These are phyloP conservation scores for Vitis rupestris DNA, from an alignment of 164 flowering plant genomes.

Conservation along the genomic window DNA sequence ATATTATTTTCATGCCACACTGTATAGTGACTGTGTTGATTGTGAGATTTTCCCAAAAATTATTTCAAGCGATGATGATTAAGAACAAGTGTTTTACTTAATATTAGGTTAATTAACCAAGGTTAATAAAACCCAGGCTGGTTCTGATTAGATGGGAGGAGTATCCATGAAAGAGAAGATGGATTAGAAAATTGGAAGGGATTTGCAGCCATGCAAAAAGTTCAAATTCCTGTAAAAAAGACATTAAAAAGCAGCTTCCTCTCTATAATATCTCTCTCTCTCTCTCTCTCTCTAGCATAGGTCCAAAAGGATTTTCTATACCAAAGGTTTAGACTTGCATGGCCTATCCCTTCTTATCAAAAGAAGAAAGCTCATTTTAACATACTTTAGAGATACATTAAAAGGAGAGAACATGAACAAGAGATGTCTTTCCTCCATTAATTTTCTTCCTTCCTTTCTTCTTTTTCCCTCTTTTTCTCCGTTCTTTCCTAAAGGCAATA, in stretches of 20 bases:
- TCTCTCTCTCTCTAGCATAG: neutral
- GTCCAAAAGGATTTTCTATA: slow-evolving; percentile 28
- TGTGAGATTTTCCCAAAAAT: too few relatives aligned
- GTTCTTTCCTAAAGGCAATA: slow-evolving; percentile 24
- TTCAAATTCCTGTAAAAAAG: slow-evolving; percentile 11
- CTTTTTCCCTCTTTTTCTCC: slow-evolving; percentile 6
- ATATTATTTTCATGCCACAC: too few relatives aligned
- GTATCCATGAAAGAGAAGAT: too few relatives aligned
- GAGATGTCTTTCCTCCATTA: slow-evolving; percentile 35
- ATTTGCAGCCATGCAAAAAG: slow-evolving; percentile 34
- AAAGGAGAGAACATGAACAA: slow-evolving; percentile 56
- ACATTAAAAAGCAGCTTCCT: slow-evolving; percentile 30
- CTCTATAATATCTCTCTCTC: neutral
- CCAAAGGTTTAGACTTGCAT: slow-evolving; percentile 38
- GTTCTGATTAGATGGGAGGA: slow-evolving; percentile 3
- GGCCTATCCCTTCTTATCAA: slow-evolving; percentile 29
- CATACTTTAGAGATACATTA: slow-evolving; percentile 44
- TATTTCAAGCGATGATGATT: too few relatives aligned
- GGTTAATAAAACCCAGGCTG: too few relatives aligned
- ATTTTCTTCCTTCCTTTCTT: slow-evolving; percentile 11
- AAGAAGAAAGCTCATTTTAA: slow-evolving; percentile 35
- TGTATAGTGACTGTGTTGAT: too few relatives aligned
- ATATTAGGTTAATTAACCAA: too few relatives aligned
- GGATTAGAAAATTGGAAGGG: neutral
- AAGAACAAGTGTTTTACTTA: too few relatives aligned